Percentiles rank a stretch among this genome's conserved stretches.
Evolutionary conservation across 768 basidiomycete species (phyloP).

Genomic region (Termitomyces sp.): DNA sequence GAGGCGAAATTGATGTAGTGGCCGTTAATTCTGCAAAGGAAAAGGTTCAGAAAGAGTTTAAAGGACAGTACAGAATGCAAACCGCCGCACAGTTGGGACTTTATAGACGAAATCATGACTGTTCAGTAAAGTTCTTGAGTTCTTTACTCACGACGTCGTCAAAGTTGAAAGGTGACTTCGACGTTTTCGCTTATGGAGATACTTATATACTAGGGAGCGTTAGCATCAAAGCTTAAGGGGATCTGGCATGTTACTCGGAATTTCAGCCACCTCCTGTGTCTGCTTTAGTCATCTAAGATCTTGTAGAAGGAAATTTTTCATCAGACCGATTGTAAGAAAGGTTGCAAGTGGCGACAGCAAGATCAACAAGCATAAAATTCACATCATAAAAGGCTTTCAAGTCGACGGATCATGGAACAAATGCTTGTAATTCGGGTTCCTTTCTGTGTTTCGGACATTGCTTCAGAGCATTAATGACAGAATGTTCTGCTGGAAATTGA

Average conservation of each 20-base stretch:
- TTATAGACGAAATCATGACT: constrained; percentile 4
- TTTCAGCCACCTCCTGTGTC: background rate
- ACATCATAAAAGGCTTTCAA: too few relatives aligned
- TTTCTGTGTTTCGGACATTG: too few relatives aligned
- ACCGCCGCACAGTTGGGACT: constrained; percentile 12
- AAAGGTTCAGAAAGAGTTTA: background rate
- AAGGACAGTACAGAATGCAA: background rate
- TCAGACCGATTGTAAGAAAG: background rate
- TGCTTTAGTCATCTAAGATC: background rate
- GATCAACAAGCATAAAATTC: too few relatives aligned
- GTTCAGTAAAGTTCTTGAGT: background rate
- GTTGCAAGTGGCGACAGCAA: too few relatives aligned
- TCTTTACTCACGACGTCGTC: background rate
- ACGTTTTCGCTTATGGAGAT: background rate
- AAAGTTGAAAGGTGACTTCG: background rate
- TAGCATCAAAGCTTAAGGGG: background rate
- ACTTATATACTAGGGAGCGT: background rate
- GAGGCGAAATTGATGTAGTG: constrained; percentile 14
- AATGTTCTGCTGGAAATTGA: background rate
- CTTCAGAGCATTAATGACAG: background rate
- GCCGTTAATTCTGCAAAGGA: constrained; percentile 2
- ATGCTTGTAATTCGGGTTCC: too few relatives aligned
- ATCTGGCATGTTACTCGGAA: background rate
- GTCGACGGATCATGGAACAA: too few relatives aligned
- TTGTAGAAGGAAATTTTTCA: too few relatives aligned